A percentile compares a stretch with the other conserved stretches of the same genome.
These are phyloP conservation scores for Globisporangium yorkense DNA, from an alignment of 352 stramenopile species.

Conservation along the genomic window DNA sequence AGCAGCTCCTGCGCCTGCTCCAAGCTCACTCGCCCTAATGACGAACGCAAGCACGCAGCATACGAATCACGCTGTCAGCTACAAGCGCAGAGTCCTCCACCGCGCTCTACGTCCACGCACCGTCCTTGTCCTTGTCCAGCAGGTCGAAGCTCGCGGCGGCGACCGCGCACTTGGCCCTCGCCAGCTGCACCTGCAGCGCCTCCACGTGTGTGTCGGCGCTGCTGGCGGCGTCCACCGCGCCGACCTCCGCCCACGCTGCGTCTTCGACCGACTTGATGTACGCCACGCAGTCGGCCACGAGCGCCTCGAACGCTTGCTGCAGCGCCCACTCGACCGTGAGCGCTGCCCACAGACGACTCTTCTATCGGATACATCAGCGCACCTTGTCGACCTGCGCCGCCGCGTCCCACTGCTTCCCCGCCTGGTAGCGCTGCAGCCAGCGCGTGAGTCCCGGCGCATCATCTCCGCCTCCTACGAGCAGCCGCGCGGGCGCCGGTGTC, in stretches of 20 bases:
- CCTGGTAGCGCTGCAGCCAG: constrained; percentile 13
- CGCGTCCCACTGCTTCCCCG: constrained; percentile 6
- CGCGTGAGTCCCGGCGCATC: background rate
- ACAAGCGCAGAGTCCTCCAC: background rate
- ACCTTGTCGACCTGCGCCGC: constrained; percentile 30
- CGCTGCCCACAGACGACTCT: background rate
- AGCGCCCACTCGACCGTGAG: background rate
- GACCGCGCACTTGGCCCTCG: constrained; percentile 47
- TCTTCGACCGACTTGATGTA: constrained; percentile 45
- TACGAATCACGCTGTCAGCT: too few relatives aligned
- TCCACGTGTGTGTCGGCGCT: constrained; percentile 36
- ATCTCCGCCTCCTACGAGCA: background rate
- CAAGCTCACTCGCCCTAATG: constrained; percentile 32
- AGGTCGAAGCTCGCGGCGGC: constrained; percentile 36
- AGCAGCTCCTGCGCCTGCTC: constrained; percentile 41
- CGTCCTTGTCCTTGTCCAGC: constrained; percentile 62
- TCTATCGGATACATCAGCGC: background rate
- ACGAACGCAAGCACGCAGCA: background rate
- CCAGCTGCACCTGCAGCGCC: constrained; percentile 55
- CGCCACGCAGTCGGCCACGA: constrained; percentile 35
- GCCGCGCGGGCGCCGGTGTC: background rate
- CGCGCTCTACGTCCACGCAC: constrained; percentile 15
- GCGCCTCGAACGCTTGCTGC: constrained; percentile 32
- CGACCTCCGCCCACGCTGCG: constrained; percentile 25
- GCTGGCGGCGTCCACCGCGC: constrained; percentile 24